Evolutionary conservation across 2,329 filamentous ascomycete species (phyloP).

Genomic region (Colletotrichum horii): DNA sequence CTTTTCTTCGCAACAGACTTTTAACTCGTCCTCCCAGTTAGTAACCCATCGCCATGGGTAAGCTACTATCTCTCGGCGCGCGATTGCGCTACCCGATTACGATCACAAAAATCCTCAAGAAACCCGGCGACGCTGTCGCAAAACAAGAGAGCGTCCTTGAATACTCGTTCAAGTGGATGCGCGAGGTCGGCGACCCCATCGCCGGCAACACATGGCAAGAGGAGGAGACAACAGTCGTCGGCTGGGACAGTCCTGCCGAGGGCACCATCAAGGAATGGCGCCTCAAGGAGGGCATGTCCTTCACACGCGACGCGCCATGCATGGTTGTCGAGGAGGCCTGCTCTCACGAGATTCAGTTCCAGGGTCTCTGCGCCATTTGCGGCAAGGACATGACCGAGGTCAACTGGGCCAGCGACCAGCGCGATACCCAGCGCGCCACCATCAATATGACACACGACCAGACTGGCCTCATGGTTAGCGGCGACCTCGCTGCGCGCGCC

Average conservation of each 20-base stretch:
- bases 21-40: neutral
- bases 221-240: slow-evolving; percentile 72
- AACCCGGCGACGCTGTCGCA: slow-evolving; percentile 74
- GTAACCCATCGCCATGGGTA: slow-evolving; percentile 40
- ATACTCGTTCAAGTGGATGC: slow-evolving; percentile 84
- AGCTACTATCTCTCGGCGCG: slow-evolving; percentile 57
- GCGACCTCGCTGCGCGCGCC: slow-evolving; percentile 77
- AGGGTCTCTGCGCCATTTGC: slow-evolving; percentile 88
- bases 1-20: neutral
- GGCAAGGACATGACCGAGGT: slow-evolving; percentile 95
- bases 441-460: slow-evolving; percentile 97
- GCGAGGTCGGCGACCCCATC: slow-evolving; percentile 73
- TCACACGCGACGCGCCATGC: slow-evolving; percentile 62
- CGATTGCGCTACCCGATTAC: slow-evolving; percentile 91
- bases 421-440: slow-evolving; percentile 83
- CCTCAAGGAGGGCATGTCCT: slow-evolving; percentile 69
- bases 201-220: slow-evolving; percentile 67
- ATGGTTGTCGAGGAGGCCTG: slow-evolving; percentile 90
- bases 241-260: slow-evolving; percentile 84
- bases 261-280: slow-evolving; percentile 81
- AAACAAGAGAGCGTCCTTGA: slow-evolving; percentile 81
- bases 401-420: slow-evolving; percentile 80
- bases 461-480: slow-evolving; percentile 83
- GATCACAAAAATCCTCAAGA: slow-evolving; percentile 82
- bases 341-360: slow-evolving; percentile 88